Conservation (phyloP, 306 rosid species). For the Elaeagnus macrophylla region DNA sequence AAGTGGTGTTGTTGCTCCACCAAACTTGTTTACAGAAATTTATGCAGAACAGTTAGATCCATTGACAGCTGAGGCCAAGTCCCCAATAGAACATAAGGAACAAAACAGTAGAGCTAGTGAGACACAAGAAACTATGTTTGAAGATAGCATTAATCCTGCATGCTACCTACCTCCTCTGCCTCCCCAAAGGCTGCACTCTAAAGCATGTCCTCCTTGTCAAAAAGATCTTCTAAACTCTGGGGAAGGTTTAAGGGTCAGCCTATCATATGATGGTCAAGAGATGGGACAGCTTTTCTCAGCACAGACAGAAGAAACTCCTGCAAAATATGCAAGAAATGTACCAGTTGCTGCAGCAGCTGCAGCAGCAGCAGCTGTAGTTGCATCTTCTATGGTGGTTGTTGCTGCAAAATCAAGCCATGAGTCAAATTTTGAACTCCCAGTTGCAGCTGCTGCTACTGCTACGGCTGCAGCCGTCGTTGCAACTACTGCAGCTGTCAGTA, state of each 20-base stretch:
- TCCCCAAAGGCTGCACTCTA: conserved; percentile 32
- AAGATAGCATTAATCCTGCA: conserved; percentile 30
- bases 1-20: conserved; percentile 94
- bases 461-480: conserved; percentile 97
- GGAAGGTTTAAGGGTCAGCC: conserved; percentile 51
- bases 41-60: conserved; percentile 51
- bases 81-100: conserved; percentile 33
- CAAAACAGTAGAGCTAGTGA: conserved; percentile 29
- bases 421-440: conserved; percentile 68
- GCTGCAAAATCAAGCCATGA: conserved; percentile 58
- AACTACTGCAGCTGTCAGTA: conserved; percentile 82
- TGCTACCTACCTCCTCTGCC: conserved; percentile 62
- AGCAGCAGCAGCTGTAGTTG: conserved; percentile 88
- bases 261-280: conserved; percentile 44
- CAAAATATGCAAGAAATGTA: conserved; percentile 54
- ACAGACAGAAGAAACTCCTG: conserved; percentile 43
- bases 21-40: conserved; percentile 68
- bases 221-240: conserved; percentile 40
- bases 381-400: conserved; percentile 87
- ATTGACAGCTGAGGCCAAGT: conserved; percentile 32
- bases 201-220: conserved; percentile 47
- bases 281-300: conserved; percentile 34
- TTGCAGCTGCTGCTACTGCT: conserved; percentile 92
- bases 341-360: conserved; percentile 93
- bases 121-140: conserved; percentile 28